Base-by-base conservation (phyloP, 768 basidiomycete genomes). In the Asterophora parasitica region DNA sequence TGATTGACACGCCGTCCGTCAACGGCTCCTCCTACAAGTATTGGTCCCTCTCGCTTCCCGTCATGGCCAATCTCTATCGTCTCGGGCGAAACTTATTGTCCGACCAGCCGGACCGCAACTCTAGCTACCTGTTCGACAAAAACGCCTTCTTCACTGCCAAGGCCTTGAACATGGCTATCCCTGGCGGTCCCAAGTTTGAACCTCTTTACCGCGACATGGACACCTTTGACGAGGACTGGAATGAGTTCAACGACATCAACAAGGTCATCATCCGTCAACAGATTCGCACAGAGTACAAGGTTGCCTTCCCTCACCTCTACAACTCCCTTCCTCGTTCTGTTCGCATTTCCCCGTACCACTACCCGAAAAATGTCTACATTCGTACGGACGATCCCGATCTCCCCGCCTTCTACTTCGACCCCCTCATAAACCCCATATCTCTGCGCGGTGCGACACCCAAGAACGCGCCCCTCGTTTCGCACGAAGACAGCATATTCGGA, bases 221-320 rank as follows among this genome's bases (percentile, higher is more conserved):
- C 60, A 76, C 86, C 10, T 97, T 92, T 57, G 96, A 99, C 61
- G 96, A 98, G 63, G 96, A 99, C 62, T 96, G 93, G 93, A 96
- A 96, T 65, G 93, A 96, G 65, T 99, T 99, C 61, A 99, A 99
- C 64, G 96, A 99, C 62, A 96, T 98, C 68, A 94, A 96, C 72
- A 99, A 99, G 68, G 88, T 99, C 61, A 95, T 99, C 66, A 98
- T 99, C 57, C 93, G 96, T 16, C 93, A 98, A 62, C 92, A 96
- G 65, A 95, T 98, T 54, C 82, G 96, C 38, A 97, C 95, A 2
- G 96, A 99, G 70, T 97, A 99, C 79, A 97, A 95, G 65, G 93
- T 99, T 43, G 95, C 94, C 2, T 98, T 97, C 77, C 95, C 96
- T 27, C 95, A 99, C 61, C 78, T 99, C 1, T 99, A 99, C 72